Evolutionary conservation across 352 stramenopile species (phyloP).

Genomic region (Aphanomyces cochlioides): DNA sequence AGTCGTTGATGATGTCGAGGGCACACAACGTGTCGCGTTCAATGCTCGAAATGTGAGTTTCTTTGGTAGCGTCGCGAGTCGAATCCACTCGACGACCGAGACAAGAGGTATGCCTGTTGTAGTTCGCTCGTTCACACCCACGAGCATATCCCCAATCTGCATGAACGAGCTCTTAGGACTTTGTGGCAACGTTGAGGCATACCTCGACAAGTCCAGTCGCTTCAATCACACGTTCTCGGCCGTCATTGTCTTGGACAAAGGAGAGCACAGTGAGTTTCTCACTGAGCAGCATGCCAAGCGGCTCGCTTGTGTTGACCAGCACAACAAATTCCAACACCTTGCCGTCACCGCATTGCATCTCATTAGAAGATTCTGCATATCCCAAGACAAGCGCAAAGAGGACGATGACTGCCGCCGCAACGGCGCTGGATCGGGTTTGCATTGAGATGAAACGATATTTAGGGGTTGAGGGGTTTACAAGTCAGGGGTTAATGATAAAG

Average conservation of each 20-base stretch:
- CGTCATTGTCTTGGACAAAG: conserved; percentile 54
- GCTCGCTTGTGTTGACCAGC: conserved; percentile 31
- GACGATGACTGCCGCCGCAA: background rate
- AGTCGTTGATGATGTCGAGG: conserved; percentile 12
- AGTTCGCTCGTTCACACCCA: conserved; percentile 52
- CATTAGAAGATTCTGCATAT: background rate
- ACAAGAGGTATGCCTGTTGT: conserved; percentile 40
- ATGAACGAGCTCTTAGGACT: background rate
- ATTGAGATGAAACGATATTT: too few relatives aligned
- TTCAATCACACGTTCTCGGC: conserved; percentile 54
- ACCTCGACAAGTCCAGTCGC: conserved; percentile 47
- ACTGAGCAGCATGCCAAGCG: conserved; percentile 56
- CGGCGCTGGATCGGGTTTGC: too few relatives aligned
- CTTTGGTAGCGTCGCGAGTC: conserved; percentile 43
- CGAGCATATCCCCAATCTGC: conserved; percentile 60
- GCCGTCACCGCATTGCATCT: background rate
- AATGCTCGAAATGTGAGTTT: conserved; percentile 55
- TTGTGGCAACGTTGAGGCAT: background rate
- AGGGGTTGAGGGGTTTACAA: too few relatives aligned
- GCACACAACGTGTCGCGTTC: conserved; percentile 44
- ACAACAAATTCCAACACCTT: conserved; percentile 8
- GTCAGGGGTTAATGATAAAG: too few relatives aligned
- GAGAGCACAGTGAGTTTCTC: conserved; percentile 61
- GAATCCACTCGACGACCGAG: conserved; percentile 42
- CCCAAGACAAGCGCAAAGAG: background rate